Evolutionary conservation across 1,284 basidiomycete genomes (phyloP), one percentile per base, ranked within the genome.

Genomic region (Stygiomarasmius scandens): DNA sequence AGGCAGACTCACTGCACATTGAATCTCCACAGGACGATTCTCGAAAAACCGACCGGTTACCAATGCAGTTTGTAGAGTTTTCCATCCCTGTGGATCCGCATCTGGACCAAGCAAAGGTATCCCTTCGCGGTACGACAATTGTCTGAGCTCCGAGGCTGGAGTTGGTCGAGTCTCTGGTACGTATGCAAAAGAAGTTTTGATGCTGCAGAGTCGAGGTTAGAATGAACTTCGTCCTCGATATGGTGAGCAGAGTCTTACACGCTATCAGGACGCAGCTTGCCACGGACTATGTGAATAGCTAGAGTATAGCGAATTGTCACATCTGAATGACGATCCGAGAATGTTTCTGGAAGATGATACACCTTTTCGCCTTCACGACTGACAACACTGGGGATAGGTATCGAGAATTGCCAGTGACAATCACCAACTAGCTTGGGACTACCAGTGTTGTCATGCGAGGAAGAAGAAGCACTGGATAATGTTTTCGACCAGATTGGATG

Each of bases 181-280:
- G 64, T 81, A 82, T 34, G 74, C 79, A 61, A 82, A 78, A 8
- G 76, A 74, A 1, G 80, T 81, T 53, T 74, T 78, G 50, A 83
- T 73, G 61, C 80, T 81, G 58, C 11, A 36, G 24, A 12, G n/a
- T n/a, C n/a, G n/a, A 12, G 34, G 41, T 9, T 23, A 34, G 25
- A 20, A 25, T 44, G 22, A 27, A 22, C 2, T 49, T 20, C n/a
- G 20, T n/a, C 32, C 12, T 32, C 29, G 5, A 6, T 32, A 6
- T 32, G 29, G 29, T 32, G 29, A 12, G 29, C 6, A 12, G 29
- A 32, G 23, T 70, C 77, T 66, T 56, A 79, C 78, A 70, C 70
- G 64, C 74, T 76, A 61, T 80, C 75, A 19, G 76, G 58, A 52
- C 79, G 73, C 46, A 81, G 71, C 62, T 74, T 78, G 14, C 79